A percentile compares a stretch with the other conserved stretches of the same genome.
Evolutionary conservation across 2,329 filamentous ascomycete species (phyloP).

Genomic region (Beauveria sp.): DNA sequence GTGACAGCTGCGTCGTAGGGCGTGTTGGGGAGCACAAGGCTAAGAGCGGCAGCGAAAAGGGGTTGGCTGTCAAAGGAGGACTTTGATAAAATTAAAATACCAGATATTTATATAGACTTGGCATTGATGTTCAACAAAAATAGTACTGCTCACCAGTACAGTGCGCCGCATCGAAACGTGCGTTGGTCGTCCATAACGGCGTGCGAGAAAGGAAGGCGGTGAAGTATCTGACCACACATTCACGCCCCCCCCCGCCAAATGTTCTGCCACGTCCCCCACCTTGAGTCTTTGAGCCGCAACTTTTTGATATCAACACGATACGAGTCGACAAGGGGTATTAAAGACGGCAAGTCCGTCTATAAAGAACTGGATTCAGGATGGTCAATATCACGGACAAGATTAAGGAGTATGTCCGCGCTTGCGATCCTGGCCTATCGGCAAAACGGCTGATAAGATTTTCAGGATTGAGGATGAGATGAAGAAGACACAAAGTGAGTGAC

Average conservation of each 20-base stretch:
- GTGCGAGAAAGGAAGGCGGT: constrained; percentile 15
- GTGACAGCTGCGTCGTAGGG: not conserved
- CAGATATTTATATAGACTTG: no score
- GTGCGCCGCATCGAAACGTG: not conserved
- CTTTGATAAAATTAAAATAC: no score
- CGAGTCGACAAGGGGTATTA: not conserved
- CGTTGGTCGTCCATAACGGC: not conserved
- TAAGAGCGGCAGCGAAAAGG: no score
- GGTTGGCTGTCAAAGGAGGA: no score
- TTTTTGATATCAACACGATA: constrained; percentile 1
- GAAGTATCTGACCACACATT: not conserved
- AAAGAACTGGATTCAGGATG: constrained; percentile 52
- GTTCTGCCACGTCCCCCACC: constrained; percentile 22
- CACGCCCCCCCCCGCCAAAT: constrained; percentile 13
- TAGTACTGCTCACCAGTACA: not conserved
- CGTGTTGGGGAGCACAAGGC: no score
- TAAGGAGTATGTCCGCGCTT: constrained; percentile 67
- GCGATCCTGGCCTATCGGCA: constrained; percentile 6
- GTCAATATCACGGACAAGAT: constrained; percentile 99
- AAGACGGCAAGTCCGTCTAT: constrained; percentile 24
- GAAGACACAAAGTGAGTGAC: constrained; percentile 82
- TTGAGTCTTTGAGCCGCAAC: constrained; percentile 8
- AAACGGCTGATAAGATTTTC: constrained; percentile 16
- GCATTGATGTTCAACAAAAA: no score
- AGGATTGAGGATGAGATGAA: constrained; percentile 99